phyloP scores from a whole-genome alignment of 1,284 basidiomycete genomes.

The Ustilago sp. region DNA sequence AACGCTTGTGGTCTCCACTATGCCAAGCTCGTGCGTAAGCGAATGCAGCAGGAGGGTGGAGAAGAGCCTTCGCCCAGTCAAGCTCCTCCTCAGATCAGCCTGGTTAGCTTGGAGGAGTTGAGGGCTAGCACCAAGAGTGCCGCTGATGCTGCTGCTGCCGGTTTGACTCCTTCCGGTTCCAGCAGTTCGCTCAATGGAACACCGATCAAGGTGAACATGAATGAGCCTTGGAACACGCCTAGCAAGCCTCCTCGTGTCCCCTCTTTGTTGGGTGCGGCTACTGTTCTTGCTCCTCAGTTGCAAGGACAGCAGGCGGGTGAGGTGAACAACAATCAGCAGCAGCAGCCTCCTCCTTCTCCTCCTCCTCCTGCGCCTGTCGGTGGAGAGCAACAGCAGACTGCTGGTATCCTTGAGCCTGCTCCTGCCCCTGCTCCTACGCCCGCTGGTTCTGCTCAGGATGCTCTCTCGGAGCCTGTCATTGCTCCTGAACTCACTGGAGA shows the following conservation, averaged over 20 bases:
- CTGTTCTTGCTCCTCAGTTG: constrained; percentile 19
- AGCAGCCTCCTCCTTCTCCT: constrained; percentile 8
- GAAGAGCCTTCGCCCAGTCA: constrained; percentile 37
- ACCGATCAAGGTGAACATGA: constrained; percentile 25
- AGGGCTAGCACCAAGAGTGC: constrained; percentile 57
- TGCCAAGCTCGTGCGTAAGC: constrained; percentile 60
- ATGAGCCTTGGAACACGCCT: constrained; percentile 36
- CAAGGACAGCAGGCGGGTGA: not conserved
- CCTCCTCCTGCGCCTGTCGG: not conserved
- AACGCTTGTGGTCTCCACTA: constrained; percentile 66
- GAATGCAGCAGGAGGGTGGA: constrained; percentile 52
- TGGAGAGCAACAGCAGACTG: constrained; percentile 6
- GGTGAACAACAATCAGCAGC: not conserved
- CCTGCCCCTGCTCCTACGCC: constrained; percentile 22
- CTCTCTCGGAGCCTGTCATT: not conserved
- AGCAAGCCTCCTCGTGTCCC: constrained; percentile 35
- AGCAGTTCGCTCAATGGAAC: constrained; percentile 40
- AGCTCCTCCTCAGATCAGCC: constrained; percentile 36
- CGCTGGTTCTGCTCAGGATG: not conserved
- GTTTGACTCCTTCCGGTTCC: constrained; percentile 23
- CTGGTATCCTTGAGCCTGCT: constrained; percentile 27
- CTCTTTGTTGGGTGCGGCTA: constrained; percentile 21
- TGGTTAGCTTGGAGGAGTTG: constrained; percentile 59
- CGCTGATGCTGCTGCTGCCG: constrained; percentile 35
- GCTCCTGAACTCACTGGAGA: constrained; percentile 24